Evolutionary conservation across 768 basidiomycete species (phyloP).

Genomic region (Pleurotus giganteus): DNA sequence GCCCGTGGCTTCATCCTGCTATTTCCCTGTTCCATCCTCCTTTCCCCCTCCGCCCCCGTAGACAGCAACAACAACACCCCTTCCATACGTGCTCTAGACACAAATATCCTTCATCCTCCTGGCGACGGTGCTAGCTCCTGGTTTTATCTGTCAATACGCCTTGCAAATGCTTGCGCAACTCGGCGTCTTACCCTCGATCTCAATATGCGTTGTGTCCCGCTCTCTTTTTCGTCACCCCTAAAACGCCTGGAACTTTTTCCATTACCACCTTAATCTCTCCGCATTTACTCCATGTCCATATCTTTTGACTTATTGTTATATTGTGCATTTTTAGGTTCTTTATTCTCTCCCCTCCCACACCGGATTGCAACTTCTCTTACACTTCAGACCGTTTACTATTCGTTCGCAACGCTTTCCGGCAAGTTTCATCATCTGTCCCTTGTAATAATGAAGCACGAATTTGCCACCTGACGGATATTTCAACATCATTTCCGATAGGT

Average conservation of each 20-base stretch:
- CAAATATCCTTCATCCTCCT: conserved; percentile 4
- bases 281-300: not conserved
- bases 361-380: not conserved
- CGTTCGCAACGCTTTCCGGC: not conserved
- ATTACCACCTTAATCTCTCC: not conserved
- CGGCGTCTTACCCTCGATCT: not conserved
- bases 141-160: not conserved
- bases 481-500: not conserved
- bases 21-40: not conserved
- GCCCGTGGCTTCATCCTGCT: not conserved
- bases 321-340: conserved; percentile 4
- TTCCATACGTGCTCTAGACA: not conserved
- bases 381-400: not conserved
- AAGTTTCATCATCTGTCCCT: not conserved
- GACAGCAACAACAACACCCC: not conserved
- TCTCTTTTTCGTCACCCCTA: not conserved
- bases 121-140: conserved; percentile 10
- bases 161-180: not conserved
- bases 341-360: not conserved
- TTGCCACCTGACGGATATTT: no score
- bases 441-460: conserved; percentile 8
- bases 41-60: not conserved
- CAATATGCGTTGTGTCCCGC: not conserved
- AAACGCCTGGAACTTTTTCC: not conserved
- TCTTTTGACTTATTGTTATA: conserved; percentile 9